A percentile compares a stretch with the other conserved stretches of the same genome.
Conservation (phyloP, 2,329 filamentous ascomycete genomes). For the Teratosphaeriaceae sp. region DNA sequence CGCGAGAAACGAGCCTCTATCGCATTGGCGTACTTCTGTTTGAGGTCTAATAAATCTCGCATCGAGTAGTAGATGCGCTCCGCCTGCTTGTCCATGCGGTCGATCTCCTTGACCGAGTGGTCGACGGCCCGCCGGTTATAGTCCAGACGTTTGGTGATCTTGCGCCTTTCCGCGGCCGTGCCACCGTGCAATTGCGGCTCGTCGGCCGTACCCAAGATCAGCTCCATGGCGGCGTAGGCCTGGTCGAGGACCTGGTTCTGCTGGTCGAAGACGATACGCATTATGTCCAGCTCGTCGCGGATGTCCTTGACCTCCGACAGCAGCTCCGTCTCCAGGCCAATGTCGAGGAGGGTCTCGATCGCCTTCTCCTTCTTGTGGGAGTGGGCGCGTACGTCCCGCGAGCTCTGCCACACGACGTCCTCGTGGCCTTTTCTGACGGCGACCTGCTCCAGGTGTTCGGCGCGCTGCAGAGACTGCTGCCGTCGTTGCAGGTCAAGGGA, state of each 20-base stretch:
- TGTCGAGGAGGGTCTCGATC: conserved; percentile 53
- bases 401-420: background rate
- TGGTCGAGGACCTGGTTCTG: conserved; percentile 44
- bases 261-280: conserved; percentile 46
- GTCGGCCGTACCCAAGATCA: conserved; percentile 30
- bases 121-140: conserved; percentile 54
- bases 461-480: conserved; percentile 7
- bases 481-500: conserved; percentile 24
- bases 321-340: conserved; percentile 54
- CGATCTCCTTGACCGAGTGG: conserved; percentile 42
- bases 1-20: conserved; percentile 57
- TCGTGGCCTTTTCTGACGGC: background rate
- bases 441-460: conserved; percentile 6
- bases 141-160: conserved; percentile 46
- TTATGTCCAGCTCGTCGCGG: conserved; percentile 60
- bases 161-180: conserved; percentile 28
- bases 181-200: background rate
- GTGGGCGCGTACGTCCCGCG: background rate
- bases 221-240: conserved; percentile 39
- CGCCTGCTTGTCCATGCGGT: conserved; percentile 58
- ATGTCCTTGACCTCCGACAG: conserved; percentile 62
- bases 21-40: conserved; percentile 63
- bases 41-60: conserved; percentile 58
- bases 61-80: conserved; percentile 54
- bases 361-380: conserved; percentile 34